Percentiles rank a stretch among this genome's conserved stretches.
Evolutionary conservation across 768 basidiomycete species (phyloP).

Genomic region (Neoboletus magnificus): DNA sequence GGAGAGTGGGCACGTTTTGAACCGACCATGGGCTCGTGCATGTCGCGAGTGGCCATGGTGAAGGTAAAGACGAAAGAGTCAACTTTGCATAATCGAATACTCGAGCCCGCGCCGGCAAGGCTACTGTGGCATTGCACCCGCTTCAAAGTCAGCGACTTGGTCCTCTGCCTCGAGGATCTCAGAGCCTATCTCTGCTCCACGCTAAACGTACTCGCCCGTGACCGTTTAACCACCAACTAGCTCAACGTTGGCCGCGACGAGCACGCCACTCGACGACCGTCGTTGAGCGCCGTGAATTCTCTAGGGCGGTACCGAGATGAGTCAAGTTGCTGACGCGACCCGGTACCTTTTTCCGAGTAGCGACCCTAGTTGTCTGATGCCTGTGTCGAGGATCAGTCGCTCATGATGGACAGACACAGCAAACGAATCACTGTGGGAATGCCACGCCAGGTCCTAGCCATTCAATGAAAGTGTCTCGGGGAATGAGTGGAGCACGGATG

Average conservation of each 20-base stretch:
- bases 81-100: background rate
- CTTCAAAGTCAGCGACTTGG: conserved; percentile 29
- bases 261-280: background rate
- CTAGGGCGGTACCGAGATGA: conserved; percentile 10
- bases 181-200: conserved; percentile 4
- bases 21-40: conserved; percentile 21
- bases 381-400: conserved; percentile 4
- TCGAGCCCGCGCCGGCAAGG: conserved; percentile 13
- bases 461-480: background rate
- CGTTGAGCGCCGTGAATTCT: conserved; percentile 1
- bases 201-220: background rate
- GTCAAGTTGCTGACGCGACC: conserved; percentile 25
- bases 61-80: conserved; percentile 5
- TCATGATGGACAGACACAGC: background rate
- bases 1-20: conserved; percentile 33
- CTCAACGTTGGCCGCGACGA: background rate
- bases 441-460: background rate
- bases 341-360: conserved; percentile 4
- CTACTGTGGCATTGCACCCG: conserved; percentile 14
- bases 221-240: background rate
- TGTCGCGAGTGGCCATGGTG: conserved; percentile 17
- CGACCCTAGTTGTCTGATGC: conserved; percentile 17
- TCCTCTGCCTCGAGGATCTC: background rate
- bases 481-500: background rate
- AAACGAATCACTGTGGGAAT: conserved; percentile 9